A percentile compares a stretch with the other conserved stretches of the same genome.
Conservation (phyloP, 768 basidiomycete genomes). For the Mycena pura region DNA sequence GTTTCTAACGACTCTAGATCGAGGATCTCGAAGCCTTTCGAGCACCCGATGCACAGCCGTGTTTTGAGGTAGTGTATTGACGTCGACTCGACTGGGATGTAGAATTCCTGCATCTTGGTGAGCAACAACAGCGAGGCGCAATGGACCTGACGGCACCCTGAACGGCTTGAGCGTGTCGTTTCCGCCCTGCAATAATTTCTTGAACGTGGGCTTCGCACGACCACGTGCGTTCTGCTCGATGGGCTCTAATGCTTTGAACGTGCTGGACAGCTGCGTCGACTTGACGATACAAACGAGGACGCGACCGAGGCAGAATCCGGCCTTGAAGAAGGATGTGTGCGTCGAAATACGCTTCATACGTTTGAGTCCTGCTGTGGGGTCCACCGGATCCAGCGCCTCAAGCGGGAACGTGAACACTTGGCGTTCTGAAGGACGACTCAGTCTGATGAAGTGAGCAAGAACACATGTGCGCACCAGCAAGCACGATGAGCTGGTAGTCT, state of each 20-base stretch:
- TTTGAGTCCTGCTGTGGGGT: conserved; percentile 90
- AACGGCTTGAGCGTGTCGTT: conserved; percentile 93
- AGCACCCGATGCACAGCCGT: conserved; percentile 95
- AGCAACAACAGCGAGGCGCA: background rate
- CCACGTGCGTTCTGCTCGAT: conserved; percentile 88
- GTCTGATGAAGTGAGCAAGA: background rate
- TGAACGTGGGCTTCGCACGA: conserved; percentile 88
- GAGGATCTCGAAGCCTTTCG: conserved; percentile 98
- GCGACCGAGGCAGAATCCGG: conserved; percentile 88
- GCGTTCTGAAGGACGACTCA: conserved; percentile 63
- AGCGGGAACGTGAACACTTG: conserved; percentile 96
- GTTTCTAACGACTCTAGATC: conserved; percentile 97
- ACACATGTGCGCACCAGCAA: conserved; percentile 72
- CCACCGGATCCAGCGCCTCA: conserved; percentile 88
- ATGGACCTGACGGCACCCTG: conserved; percentile 59
- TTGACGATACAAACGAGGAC: conserved; percentile 97
- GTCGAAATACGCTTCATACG: conserved; percentile 94
- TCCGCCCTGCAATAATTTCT: conserved; percentile 90
- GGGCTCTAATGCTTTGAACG: conserved; percentile 96
- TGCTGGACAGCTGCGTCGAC: conserved; percentile 91
- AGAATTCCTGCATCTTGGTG: conserved; percentile 78
- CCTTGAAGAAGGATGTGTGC: conserved; percentile 98
- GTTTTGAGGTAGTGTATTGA: conserved; percentile 98
- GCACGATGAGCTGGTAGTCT: conserved; percentile 95
- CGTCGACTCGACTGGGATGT: conserved; percentile 96